These are phyloP conservation scores for Triticum urartu DNA, from an alignment of 176 grass and related monocot species.

Conservation along the genomic window DNA sequence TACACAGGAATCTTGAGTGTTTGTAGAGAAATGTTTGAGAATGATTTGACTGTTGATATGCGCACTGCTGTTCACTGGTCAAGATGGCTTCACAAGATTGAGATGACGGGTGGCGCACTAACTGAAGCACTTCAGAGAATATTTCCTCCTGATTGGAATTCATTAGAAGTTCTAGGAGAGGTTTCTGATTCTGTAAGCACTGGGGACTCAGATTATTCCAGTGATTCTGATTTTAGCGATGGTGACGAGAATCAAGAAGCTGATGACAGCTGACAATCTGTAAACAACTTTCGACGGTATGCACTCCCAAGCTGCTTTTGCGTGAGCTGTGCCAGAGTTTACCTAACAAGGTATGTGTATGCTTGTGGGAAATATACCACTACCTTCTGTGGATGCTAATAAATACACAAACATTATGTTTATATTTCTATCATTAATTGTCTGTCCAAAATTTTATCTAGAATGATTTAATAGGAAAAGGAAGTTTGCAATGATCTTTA, in stretches of 20 bases:
- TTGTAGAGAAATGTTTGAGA: constrained; percentile 88
- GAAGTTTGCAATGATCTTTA: not conserved
- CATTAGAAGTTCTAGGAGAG: constrained; percentile 41
- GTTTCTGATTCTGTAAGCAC: constrained; percentile 33
- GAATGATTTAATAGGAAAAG: not conserved
- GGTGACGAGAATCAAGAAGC: constrained; percentile 21
- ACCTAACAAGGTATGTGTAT: constrained; percentile 33
- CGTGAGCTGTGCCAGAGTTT: constrained; percentile 1
- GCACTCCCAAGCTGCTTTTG: not conserved
- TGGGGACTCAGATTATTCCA: constrained; percentile 41
- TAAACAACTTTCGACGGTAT: not conserved
- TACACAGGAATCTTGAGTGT: constrained; percentile 75
- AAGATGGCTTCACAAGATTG: constrained; percentile 76
- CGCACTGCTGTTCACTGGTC: constrained; percentile 91
- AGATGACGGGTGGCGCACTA: constrained; percentile 79
- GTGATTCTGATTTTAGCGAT: constrained; percentile 51
- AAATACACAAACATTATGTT: not conserved
- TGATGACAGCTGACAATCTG: constrained; percentile 44
- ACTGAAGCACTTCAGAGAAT: constrained; percentile 89
- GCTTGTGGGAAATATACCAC: not conserved
- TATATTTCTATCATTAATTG: not conserved
- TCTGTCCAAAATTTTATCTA: not conserved
- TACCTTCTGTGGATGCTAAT: not conserved
- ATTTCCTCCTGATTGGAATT: constrained; percentile 96
- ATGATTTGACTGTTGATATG: constrained; percentile 80